Base-by-base conservation (phyloP, 208 protist genomes). In the Hexamita inflata region DNA sequence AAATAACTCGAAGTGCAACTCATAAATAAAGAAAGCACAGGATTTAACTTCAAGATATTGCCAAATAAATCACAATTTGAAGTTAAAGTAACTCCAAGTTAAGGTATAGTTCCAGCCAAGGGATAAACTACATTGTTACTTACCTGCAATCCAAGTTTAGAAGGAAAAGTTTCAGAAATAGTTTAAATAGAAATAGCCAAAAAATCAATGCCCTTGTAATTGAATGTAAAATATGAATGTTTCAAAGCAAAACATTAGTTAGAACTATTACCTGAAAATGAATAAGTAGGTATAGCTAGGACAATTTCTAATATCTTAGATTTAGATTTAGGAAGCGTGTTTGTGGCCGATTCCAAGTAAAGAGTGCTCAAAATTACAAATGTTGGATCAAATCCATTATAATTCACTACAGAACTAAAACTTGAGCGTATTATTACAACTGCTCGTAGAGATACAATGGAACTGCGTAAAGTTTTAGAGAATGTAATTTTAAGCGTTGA, bases 231-330 rank as follows among this genome's bases (percentile, higher is more conserved):
- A 49, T 70, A 70, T 49, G 64, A 70, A 38, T 40, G 30, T 30
- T 70, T 70, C 38, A 57, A 57, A 30, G 64, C 64, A 70, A 70
- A 70, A 34, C 64, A 70, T 70, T n/a, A 28, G 15, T 38, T 70
- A 42, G 32, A 40, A 15, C 64, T 70, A 9, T 32, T 70, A 11
- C 64, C 64, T 32, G 32, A 57, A 9, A 70, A n/a, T n/a, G n/a
- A n/a, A n/a, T 32, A n/a, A 57, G 64, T 49, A 32, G 64, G 64
- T n/a, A 9, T 70, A 45, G 19, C 64, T 15, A 15, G 42, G 34
- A n/a, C 26, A 24, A 29, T 70, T 30, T n/a, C 30, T 2, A 49
- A n/a, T n/a, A 29, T 32, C 64, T 49, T 15, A 28, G 64, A 70
- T 11, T 38, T 70, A 32, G 38, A 70, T 49, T 70, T 45, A 9